Evolutionary conservation across 345 rosid species (phyloP).

Genomic region (Gossypium herbaceum): DNA sequence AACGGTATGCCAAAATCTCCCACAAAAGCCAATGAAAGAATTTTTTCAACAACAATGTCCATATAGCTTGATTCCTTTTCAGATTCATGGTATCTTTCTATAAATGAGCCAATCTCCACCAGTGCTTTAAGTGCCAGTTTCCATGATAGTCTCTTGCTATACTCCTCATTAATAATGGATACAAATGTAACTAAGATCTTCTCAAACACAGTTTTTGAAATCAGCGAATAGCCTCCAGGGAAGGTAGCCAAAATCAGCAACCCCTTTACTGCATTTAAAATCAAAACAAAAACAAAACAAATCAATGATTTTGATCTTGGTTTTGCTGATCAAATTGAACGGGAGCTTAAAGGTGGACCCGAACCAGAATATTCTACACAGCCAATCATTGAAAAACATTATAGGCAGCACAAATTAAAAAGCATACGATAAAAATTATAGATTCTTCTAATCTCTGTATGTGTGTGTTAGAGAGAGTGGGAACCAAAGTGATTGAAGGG

Average conservation of each 20-base stretch:
- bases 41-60: constrained; percentile 51
- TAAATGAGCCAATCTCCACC: constrained; percentile 60
- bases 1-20: constrained; percentile 46
- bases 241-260: constrained; percentile 66
- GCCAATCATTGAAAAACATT: not conserved
- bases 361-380: not conserved
- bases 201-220: constrained; percentile 56
- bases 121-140: constrained; percentile 67
- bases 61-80: constrained; percentile 57
- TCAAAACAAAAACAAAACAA: constrained; percentile 14
- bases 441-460: not conserved
- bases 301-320: not conserved
- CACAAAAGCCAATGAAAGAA: constrained; percentile 45
- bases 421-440: not conserved
- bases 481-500: not conserved
- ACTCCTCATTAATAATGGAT: constrained; percentile 46
- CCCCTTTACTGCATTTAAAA: constrained; percentile 70
- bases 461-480: not conserved
- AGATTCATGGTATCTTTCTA: constrained; percentile 43
- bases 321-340: not conserved
- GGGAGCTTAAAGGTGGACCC: not conserved
- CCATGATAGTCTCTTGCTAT: constrained; percentile 46
- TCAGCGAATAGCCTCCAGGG: constrained; percentile 42
- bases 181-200: constrained; percentile 51
- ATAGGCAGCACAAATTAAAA: not conserved